phyloP scores from a whole-genome alignment of 768 basidiomycete genomes.

The Imleria badia region DNA sequence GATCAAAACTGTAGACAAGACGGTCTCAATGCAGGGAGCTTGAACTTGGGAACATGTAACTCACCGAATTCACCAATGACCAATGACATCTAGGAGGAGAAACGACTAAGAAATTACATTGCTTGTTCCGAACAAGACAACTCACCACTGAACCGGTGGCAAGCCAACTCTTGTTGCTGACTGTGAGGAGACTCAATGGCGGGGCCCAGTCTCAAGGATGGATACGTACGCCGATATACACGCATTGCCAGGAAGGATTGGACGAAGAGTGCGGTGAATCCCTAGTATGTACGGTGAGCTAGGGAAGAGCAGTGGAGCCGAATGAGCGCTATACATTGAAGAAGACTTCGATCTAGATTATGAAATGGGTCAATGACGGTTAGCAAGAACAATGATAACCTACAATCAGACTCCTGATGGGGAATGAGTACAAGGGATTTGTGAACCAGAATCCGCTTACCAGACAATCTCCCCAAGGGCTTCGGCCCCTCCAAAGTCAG shows the following conservation, averaged over 20 bases:
- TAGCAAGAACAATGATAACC: not conserved
- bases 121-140: not conserved
- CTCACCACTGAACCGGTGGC: constrained; percentile 39
- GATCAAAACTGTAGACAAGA: constrained; percentile 28
- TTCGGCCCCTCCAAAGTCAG: constrained; percentile 33
- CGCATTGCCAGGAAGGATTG: constrained; percentile 58
- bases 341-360: constrained; percentile 46
- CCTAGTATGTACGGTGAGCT: constrained; percentile 15
- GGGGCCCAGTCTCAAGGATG: not conserved
- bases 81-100: constrained; percentile 24
- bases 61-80: constrained; percentile 45
- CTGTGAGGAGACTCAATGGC: constrained; percentile 29
- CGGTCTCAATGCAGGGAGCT: constrained; percentile 5
- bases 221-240: constrained; percentile 47
- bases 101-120: not conserved
- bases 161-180: constrained; percentile 50
- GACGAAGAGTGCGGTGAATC: constrained; percentile 54
- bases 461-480: constrained; percentile 42
- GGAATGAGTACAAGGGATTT: not conserved
- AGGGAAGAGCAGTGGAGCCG: not conserved
- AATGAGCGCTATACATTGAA: constrained; percentile 42
- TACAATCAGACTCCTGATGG: constrained; percentile 28
- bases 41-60: not conserved
- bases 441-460: constrained; percentile 29
- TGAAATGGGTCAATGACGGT: not conserved